A percentile compares a stretch with the other conserved stretches of the same genome.
phyloP scores from a whole-genome alignment of 768 basidiomycete species.

The Fomitopsis serialis region DNA sequence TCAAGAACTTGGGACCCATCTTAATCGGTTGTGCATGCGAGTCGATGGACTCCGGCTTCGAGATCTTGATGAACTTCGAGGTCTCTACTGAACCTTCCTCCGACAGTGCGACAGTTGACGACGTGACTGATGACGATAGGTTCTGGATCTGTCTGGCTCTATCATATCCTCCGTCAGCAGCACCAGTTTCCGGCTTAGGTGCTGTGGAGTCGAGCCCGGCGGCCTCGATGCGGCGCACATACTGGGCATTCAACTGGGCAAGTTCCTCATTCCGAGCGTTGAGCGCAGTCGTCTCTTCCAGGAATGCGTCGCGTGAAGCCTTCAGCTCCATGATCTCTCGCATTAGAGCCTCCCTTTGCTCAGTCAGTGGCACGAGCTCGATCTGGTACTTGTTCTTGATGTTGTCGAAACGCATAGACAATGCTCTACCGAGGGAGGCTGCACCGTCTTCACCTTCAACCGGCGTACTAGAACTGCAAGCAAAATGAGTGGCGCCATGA shows the following conservation, averaged over 20 bases:
- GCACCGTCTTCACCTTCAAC: slow-evolving; percentile 16
- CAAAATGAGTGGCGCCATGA: background rate
- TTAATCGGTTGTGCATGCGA: slow-evolving; percentile 42
- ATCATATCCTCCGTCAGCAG: slow-evolving; percentile 8
- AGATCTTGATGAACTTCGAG: slow-evolving; percentile 34
- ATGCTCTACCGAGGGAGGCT: slow-evolving; percentile 45
- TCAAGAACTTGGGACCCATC: slow-evolving; percentile 51
- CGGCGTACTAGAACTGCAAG: slow-evolving; percentile 12
- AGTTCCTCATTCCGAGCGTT: slow-evolving; percentile 92
- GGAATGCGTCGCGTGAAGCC: slow-evolving; percentile 76
- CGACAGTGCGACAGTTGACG: slow-evolving; percentile 37
- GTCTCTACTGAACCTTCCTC: slow-evolving; percentile 41
- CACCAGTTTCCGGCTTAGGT: slow-evolving; percentile 10
- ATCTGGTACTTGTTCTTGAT: slow-evolving; percentile 84
- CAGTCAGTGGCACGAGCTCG: slow-evolving; percentile 80
- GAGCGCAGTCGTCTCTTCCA: slow-evolving; percentile 89
- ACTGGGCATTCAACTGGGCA: slow-evolving; percentile 80
- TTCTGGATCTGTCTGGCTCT: background rate
- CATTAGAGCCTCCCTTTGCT: slow-evolving; percentile 71
- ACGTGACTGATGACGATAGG: slow-evolving; percentile 25
- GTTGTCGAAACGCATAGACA: slow-evolving; percentile 81
- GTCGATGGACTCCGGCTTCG: slow-evolving; percentile 32
- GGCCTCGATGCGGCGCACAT: slow-evolving; percentile 70
- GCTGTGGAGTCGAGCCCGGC: slow-evolving; percentile 4
- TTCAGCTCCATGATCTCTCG: slow-evolving; percentile 86